Evolutionary conservation across 2,329 filamentous ascomycete genomes (phyloP), one percentile per base, ranked within the genome.

Genomic region (Neurospora sp.): DNA sequence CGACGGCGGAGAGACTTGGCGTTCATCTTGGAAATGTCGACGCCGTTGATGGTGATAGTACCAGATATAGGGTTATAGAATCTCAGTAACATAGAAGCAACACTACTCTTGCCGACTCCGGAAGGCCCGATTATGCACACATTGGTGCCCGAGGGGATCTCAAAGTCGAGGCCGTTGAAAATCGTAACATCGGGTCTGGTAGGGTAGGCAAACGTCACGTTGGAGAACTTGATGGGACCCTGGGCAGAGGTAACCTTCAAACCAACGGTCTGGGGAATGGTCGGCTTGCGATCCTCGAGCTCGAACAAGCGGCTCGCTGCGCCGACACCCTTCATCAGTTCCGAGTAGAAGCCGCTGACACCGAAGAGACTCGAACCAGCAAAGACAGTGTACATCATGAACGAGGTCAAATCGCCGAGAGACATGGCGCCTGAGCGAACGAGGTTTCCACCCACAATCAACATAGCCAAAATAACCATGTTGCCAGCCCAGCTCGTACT

Each of bases 321-420:
- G 76, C 96, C 96, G 4, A 97, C 95, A 57, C 96, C 96, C 80
- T 99, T 99, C 96, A 99, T 99, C 72, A 99, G 85, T 79, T 99
- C 96, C 0, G 94, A 97, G 81, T 97, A 99, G 82, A 99, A 99
- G 70, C 92, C 93, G 4, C 93, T 97, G 1, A 99, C 84, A 4
- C 96, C 96, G 75, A 98, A 97, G 73, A 99, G 87, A 80, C 92
- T 97, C 67, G 92, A 96, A 3, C 88, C 88, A 6, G 88, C 88
- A 79, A 89, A 98, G 3, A 92, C 95, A 3, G 94, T 97, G 80
- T 98, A 99, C 95, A 99, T 98, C 82, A 99, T 87, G 81, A 99
- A 99, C 0, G 93, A 97, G 1, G 96, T 96, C 62, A 99, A 82
- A 74, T 99, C 95, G 75, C 96, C 96, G 66, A 98, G 89, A 8